Base-by-base conservation (phyloP, 2,329 filamentous ascomycete species). In the Zopfia rhizophila region DNA sequence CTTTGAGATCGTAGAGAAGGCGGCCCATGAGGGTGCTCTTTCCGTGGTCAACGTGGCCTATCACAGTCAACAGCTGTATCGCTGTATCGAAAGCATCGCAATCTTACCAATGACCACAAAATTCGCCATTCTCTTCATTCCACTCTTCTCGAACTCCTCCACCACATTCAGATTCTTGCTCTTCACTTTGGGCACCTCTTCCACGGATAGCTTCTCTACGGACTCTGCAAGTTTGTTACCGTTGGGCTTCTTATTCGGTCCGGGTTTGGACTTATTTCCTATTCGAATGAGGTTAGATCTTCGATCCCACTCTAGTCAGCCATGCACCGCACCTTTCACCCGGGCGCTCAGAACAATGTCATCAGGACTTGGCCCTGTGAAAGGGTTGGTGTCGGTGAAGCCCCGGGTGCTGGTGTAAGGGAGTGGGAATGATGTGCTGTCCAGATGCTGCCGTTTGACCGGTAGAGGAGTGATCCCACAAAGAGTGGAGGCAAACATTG, bases 1-100 rank as follows among this genome's bases (percentile, higher is more conserved):
- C 89, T 48, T 92, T 89, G 28, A 96, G 82, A 60, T 99, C 94
- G 29, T 93, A 86, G 4, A 99, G 77, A 19, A 99, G 73, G n/a
- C 94, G 86, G 0, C 93, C 94, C 93, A 99, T 97, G 25, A 99
- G 81, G 5, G 94, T 99, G 69, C 91, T 97, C 73, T 99, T 99
- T 39, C 94, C 94, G 39, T 95, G 93, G 70, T 99, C 94, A 43
- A 99, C 94, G 69, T 99, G 94, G 11, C 94, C 91, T 91, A 67
- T 44, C 3, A 31, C 16, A 7, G 11, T 46, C 3, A 37, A 10
- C n/a, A 18, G 23, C 14, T 17, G 11, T 3, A 30, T 31, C n/a
- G 5, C 14, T 7, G 8, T 31, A 22, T 11, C 2, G 12, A 7
- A 29, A 28, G 16, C 13, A 19, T 4, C 4, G 16, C n/a, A 31